Percentiles rank a stretch among this genome's conserved stretches.
These are phyloP conservation scores for Rosa lucieae DNA, from an alignment of 306 rosid species.

Conservation along the genomic window DNA sequence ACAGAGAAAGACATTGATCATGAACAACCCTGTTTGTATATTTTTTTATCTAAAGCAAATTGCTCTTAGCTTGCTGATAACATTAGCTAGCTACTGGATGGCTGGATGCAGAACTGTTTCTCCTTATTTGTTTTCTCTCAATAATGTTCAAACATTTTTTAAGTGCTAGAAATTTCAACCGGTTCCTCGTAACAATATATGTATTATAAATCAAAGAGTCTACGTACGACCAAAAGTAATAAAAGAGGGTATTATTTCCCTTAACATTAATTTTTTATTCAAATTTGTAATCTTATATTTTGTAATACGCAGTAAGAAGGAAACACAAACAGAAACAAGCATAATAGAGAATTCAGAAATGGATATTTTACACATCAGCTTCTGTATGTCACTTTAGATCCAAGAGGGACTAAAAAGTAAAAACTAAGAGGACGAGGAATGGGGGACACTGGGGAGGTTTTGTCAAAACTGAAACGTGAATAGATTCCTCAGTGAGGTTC, in stretches of 20 bases:
- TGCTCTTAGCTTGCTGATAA: not conserved
- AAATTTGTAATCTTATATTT: not conserved
- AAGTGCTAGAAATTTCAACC: not conserved
- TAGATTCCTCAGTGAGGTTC: constrained; percentile 28
- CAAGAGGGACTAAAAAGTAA: not conserved
- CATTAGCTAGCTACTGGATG: not conserved
- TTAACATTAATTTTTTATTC: not conserved
- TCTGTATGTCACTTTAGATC: not conserved
- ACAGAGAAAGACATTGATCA: not conserved
- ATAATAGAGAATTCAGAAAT: not conserved
- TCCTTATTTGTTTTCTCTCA: not conserved
- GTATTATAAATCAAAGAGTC: not conserved
- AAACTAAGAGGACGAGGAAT: not conserved
- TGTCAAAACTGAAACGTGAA: constrained; percentile 28
- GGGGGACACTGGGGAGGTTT: constrained; percentile 7
- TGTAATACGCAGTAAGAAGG: not conserved
- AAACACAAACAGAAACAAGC: not conserved
- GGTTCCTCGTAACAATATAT: not conserved
- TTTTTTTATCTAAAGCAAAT: not conserved
- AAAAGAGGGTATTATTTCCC: not conserved
- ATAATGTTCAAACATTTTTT: not conserved
- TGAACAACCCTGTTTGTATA: not conserved
- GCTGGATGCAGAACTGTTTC: not conserved
- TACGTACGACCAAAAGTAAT: too few relatives aligned
- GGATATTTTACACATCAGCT: not conserved